Evolutionary conservation across 2,329 filamentous ascomycete species (phyloP), one percentile per base, ranked within the genome.

Genomic region (Claviceps maximensis): DNA sequence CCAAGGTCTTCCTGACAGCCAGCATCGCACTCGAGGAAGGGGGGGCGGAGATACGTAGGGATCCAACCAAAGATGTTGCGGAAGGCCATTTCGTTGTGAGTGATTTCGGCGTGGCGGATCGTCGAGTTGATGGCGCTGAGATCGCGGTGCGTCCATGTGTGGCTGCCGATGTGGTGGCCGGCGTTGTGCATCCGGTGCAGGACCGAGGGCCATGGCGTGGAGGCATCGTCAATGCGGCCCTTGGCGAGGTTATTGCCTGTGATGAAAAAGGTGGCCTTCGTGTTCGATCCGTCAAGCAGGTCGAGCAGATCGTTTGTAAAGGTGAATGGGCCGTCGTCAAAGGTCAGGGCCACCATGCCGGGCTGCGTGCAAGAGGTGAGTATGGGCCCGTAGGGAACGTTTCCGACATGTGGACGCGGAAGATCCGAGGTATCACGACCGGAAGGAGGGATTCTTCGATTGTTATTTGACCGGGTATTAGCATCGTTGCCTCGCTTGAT

Each of bases 111-210:
- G 53, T 55, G 59, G 49, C 67, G 65, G 17, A 67, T 60, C 1
- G 62, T 61, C n/a, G 62, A 63, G 50, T 62, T 64, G 46, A 71
- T 58, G 19, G 60, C 47, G 54, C 67, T 66, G 19, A 77, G 63
- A 54, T 75, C 65, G 25, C 65, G 65, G 59, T 77, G 74, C 61
- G 71, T 68, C 71, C 70, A 75, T 4, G 71, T 74, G 58, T 73
- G 74, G 47, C 70, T 72, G 17, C 66, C 71, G 40, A 76, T 66
- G 51, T 76, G 73, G 55, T 76, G 74, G 15, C 71, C 72, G 6
- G 67, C 64, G 27, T 57, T 54, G 53, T 70, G 57, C 67, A 73
- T 74, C 45, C 71, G 67, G 13, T 59, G 59, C 27, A 76, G 59
- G 27, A 74, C 58, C n/a, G 48, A 58, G 3, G 67, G 60, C 67